Evolutionary conservation across 768 basidiomycete genomes (phyloP), one percentile per base, ranked within the genome.

Genomic region (Leccinellum rugosiceps): DNA sequence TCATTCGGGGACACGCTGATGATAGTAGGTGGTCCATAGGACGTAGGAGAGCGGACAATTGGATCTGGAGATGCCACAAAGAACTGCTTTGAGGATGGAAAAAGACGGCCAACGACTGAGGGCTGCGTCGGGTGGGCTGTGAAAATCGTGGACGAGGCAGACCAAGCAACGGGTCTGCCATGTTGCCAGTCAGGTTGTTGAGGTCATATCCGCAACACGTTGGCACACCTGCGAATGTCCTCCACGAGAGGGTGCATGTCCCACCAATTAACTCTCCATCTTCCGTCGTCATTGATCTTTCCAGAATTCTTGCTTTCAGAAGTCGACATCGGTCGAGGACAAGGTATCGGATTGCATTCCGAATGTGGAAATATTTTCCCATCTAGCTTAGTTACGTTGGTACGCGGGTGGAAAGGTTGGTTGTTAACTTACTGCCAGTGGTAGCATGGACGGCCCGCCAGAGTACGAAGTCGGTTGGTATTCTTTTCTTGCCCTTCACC

Each of bases 191-290:
- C 38, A 62, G 41, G 14, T n/a, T 13, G 19, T 41, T 6, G 26
- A 11, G 10, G 34, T 28, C 19, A 5, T 6, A 15, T 13, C 0
- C 17, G 23, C 0, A 34, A 50, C 23, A 52, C 4, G 25, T 1
- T 28, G 46, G 68, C 74, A 49, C 60, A 85, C 89, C 82, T 78
- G 59, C 75, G 74, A 3, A 80, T 74, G 34, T 79, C 75, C 65
- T 88, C 88, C 6, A 79, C 72, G 41, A 89, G 74, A 26, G 86
- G 82, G 58, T 81, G 76, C 43, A 86, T 78, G 59, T 91, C 86
- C 87, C 87, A 91, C 89, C 89, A 90, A 28, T 82, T 82, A 28
- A 83, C 67, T 23, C 80, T 79, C 84, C 85, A 88, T 49, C 76
- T 76, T 25, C 71, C 73, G 53, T 76, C 77, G 61, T 82, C 82